Base-by-base conservation (phyloP, 176 grass and related monocot genomes). In the Eragrostis nindensis region DNA sequence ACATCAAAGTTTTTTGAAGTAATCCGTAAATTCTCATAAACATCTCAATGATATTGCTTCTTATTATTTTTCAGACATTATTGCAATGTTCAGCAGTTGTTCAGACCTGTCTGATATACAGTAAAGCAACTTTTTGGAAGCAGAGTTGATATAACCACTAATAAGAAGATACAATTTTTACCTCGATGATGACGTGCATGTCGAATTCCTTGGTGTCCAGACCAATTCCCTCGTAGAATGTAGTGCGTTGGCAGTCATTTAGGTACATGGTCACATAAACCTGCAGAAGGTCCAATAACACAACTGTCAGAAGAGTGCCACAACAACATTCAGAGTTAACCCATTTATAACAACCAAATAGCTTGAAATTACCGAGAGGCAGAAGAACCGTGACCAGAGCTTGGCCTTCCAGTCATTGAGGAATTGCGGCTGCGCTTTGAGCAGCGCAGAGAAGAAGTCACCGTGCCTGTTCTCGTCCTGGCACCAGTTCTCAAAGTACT, bases 401-500 rank as follows among this genome's bases (percentile, higher is more conserved):
- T 99, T 95, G 55, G 96, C 96, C 90, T 99, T 95, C 96, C 96
- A 93, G 80, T 99, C 92, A 2, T 95, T 95, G 73, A 99, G 91
- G 86, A 99, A 99, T 73, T 99, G 92, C 0, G 90, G 92, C 76
- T 99, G 96, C 11, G 96, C 92, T 80, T 99, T 99, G 26, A 99
- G 50, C 50, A 99, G 68, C 5, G 92, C 90, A 2, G 96, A 93
- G 92, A 99, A 93, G 88, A 99, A 99, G 74, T 99, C 96, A 0
- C 92, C 92, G 17, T 99, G 92, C 52, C 90, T 67, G 86, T 99
- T 99, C 92, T 99, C 92, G 8, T 95, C 96, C 86, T 99, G 96
- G 79, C 96, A 99, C 96, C 96, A 99, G 76, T 99, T 99, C 85
- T 99, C 96, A 8, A 99, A 99, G 82, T 95, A 95, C 86, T 99